Evolutionary conservation across 176 grass and related monocot genomes (phyloP), one percentile per base, ranked within the genome.

Genomic region (Musa troglodytarum): DNA sequence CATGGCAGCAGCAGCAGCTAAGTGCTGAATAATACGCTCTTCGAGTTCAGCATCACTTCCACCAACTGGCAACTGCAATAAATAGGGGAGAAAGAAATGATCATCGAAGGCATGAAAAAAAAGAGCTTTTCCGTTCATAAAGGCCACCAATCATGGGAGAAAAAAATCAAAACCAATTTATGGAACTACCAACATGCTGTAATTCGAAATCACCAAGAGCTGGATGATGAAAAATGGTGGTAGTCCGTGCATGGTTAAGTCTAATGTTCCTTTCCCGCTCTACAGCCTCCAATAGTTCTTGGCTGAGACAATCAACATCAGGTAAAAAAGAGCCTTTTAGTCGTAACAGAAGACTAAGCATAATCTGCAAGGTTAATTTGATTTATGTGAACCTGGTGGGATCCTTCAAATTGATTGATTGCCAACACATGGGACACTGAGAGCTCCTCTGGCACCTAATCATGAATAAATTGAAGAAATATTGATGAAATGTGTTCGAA

Each of bases 341-440:
- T 63, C 50, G 81, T 85, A 49, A 64, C 22, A 68, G 53, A 17
- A 19, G 17, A 2, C 71, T 74, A 56, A 71, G 63, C 59, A 63
- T 19, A 75, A 64, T 29, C 54, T 70, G 52, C 17, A 56, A 83
- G 11, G 23, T 49, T 49, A 53, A 34, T 69, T 68, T 86, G 76
- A 49, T 52, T 50, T 15, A 24, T 17, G 74, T 43, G 70, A 84
- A 79, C 95, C 95, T 98, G 80, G 80, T 86, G 85, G 80, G 78
- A 84, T 98, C 95, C 73, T 94, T 93, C 90, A 98, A 81, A 76
- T 78, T 85, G 71, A 98, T 87, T 77, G 82, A 4, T 55, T 89
- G 90, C 86, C 95, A 98, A 66, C 95, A 98, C 90, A 98, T 98
- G 52, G 95, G 95, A 74, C 95, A 98, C 58, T 98, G 95, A 24